Percentiles rank a stretch among this genome's conserved stretches.
phyloP scores from a whole-genome alignment of 805 yeast genomes.

The Barnettozyma californica region DNA sequence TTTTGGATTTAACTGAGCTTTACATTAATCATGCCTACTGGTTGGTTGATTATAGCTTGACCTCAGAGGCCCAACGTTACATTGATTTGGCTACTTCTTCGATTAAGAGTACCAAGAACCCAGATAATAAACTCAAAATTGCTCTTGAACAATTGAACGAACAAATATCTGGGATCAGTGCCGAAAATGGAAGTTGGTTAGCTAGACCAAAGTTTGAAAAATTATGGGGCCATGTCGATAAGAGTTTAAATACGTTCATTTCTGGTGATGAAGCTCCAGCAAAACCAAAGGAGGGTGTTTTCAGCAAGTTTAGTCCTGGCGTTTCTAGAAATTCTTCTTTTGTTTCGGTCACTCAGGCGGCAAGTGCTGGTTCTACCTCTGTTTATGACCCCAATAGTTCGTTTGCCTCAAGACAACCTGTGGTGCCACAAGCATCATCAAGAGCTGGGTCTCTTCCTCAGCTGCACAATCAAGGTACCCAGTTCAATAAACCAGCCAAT shows the following conservation, averaged over 20 bases:
- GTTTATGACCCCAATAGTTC: conserved; percentile 7
- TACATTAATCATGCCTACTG: conserved; percentile 64
- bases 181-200: conserved; percentile 66
- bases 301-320: conserved; percentile 66
- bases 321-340: conserved; percentile 48
- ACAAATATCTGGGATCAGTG: conserved; percentile 43
- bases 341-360: conserved; percentile 16
- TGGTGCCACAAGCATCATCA: conserved; percentile 1
- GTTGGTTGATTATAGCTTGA: conserved; percentile 62
- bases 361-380: neutral
- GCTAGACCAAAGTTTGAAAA: conserved; percentile 72
- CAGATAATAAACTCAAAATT: conserved; percentile 29
- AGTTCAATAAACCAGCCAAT: conserved; percentile 1
- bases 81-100: conserved; percentile 44
- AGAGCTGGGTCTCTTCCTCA: neutral
- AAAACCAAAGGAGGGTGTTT: conserved; percentile 44
- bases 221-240: conserved; percentile 86
- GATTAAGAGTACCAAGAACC: conserved; percentile 35
- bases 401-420: conserved; percentile 6
- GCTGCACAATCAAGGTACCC: neutral
- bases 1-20: conserved; percentile 45
- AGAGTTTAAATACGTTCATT: conserved; percentile 70
- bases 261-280: conserved; percentile 70
- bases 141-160: conserved; percentile 36
- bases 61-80: conserved; percentile 56